phyloP scores from a whole-genome alignment of 2,329 filamentous ascomycete species.

The Proliferodiscus dingleyae region DNA sequence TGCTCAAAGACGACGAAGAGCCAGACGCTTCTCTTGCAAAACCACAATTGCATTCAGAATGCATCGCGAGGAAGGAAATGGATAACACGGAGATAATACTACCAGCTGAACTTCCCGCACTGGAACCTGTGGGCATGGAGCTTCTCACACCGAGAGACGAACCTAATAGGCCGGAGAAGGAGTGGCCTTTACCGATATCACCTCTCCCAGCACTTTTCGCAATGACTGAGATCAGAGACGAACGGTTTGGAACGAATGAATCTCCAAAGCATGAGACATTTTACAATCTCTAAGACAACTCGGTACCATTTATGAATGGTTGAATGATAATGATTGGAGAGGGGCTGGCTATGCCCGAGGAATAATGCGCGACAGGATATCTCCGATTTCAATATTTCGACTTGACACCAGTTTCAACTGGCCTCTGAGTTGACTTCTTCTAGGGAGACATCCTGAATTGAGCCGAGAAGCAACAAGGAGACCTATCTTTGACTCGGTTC shows the following conservation, averaged over 20 bases:
- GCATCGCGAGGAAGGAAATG: conserved; percentile 17
- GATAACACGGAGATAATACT: conserved; percentile 16
- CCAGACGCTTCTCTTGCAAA: conserved; percentile 9
- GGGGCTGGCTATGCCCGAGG: neutral
- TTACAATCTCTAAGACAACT: conserved; percentile 23
- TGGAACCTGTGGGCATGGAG: conserved; percentile 24
- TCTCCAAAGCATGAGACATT: conserved; percentile 23
- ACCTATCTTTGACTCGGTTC: too few relatives aligned
- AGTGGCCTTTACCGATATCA: conserved; percentile 21
- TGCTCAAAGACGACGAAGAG: conserved; percentile 10
- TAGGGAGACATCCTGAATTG: too few relatives aligned
- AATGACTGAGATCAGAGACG: conserved; percentile 20
- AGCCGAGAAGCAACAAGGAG: too few relatives aligned
- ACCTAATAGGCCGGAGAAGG: conserved; percentile 7
- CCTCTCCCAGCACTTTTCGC: conserved; percentile 23
- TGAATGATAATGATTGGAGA: neutral
- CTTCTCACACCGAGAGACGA: conserved; percentile 16
- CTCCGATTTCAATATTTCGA: neutral
- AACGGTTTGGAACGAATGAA: conserved; percentile 14
- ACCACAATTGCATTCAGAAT: conserved; percentile 20
- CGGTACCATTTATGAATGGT: neutral
- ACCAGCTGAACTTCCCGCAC: conserved; percentile 22
- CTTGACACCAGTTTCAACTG: neutral
- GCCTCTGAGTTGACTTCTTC: too few relatives aligned
- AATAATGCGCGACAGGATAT: neutral